Percentiles rank a stretch among this genome's conserved stretches.
Conservation (phyloP, 129 eudicot species). For the Cynara cardunculus region DNA sequence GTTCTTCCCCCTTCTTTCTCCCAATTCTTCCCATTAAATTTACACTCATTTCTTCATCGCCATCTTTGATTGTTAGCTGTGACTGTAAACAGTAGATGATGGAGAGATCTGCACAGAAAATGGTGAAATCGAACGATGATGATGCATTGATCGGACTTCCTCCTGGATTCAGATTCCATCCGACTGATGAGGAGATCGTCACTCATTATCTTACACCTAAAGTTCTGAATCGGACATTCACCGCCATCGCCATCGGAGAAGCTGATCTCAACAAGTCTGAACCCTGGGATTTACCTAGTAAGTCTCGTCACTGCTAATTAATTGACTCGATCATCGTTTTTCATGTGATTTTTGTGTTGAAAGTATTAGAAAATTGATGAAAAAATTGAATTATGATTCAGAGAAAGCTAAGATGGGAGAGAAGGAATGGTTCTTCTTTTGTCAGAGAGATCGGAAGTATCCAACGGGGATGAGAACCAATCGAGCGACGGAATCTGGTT, state of each 20-base stretch:
- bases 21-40: background rate
- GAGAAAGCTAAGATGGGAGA: constrained; percentile 57
- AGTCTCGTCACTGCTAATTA: background rate
- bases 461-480: constrained; percentile 51
- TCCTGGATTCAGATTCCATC: constrained; percentile 44
- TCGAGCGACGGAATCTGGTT: constrained; percentile 46
- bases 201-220: constrained; percentile 39
- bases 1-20: background rate
- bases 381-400: background rate
- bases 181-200: constrained; percentile 40
- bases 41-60: background rate
- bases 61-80: background rate
- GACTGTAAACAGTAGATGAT: background rate
- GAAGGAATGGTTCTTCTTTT: constrained; percentile 50
- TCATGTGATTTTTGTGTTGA: background rate
- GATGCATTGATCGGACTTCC: constrained; percentile 22
- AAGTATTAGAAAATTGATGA: too few relatives aligned
- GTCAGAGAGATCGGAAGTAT: constrained; percentile 46
- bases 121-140: background rate
- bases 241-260: constrained; percentile 30
- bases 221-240: constrained; percentile 28
- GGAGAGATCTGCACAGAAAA: constrained; percentile 1
- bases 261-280: constrained; percentile 42
- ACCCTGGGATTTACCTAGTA: constrained; percentile 50
- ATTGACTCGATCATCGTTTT: background rate